These are phyloP conservation scores for Crucihimalaya himalaica DNA, from an alignment of 345 rosid species.

Conservation along the genomic window DNA sequence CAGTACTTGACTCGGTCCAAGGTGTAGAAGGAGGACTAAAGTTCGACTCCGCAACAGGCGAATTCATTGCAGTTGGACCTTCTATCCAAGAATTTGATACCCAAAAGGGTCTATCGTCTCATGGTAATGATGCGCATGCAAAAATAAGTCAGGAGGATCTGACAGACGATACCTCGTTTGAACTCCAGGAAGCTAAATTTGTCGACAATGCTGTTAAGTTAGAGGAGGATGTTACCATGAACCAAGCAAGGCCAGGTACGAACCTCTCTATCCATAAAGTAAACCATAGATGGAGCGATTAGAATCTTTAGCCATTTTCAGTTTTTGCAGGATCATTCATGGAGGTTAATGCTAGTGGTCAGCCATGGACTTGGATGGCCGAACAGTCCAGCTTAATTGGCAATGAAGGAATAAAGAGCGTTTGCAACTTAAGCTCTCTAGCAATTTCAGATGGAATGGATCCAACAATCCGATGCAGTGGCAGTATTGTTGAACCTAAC, in stretches of 20 bases:
- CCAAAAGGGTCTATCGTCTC: constrained; percentile 38
- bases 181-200: constrained; percentile 29
- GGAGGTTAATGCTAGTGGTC: constrained; percentile 46
- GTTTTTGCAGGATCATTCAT: constrained; percentile 40
- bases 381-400: constrained; percentile 39
- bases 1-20: constrained; percentile 86
- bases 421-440: constrained; percentile 41
- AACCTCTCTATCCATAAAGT: constrained; percentile 9
- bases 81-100: constrained; percentile 48
- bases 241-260: constrained; percentile 27
- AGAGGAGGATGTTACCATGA: constrained; percentile 53
- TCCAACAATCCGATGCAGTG: constrained; percentile 45
- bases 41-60: constrained; percentile 70
- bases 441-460: constrained; percentile 46
- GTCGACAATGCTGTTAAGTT: constrained; percentile 53
- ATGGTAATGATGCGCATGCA: constrained; percentile 37
- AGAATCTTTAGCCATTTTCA: not conserved
- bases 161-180: constrained; percentile 26
- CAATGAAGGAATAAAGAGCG: constrained; percentile 47
- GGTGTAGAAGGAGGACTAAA: constrained; percentile 87
- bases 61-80: constrained; percentile 61
- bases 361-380: constrained; percentile 44
- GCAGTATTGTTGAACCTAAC: constrained; percentile 48
- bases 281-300: constrained; percentile 2
- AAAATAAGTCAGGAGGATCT: constrained; percentile 16